Conservation (phyloP, 192 early-diverging fungal genomes). For the Backusella psychrophila region DNA sequence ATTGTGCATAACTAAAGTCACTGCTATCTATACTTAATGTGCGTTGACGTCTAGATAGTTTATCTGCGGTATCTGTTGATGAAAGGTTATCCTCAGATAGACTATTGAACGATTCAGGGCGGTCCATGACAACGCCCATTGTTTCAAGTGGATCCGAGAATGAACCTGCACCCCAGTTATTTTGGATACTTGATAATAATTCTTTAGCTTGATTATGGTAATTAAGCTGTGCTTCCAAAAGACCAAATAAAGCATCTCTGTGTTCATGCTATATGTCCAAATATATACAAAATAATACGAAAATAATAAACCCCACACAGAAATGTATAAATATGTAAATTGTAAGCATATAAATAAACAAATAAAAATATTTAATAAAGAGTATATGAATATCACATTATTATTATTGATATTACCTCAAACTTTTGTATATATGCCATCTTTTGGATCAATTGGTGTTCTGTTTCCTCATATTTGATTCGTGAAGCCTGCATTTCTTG, state of each 20-base stretch:
- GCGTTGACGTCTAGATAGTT: not conserved
- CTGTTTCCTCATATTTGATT: slow-evolving; percentile 92
- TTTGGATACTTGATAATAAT: slow-evolving; percentile 1
- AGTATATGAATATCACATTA: slow-evolving; percentile 16
- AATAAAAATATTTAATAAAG: not conserved
- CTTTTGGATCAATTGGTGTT: slow-evolving; percentile 67
- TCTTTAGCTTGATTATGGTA: slow-evolving; percentile 25
- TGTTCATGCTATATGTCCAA: slow-evolving; percentile 30
- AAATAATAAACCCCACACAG: not conserved
- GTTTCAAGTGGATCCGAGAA: not conserved
- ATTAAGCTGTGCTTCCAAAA: slow-evolving; percentile 36
- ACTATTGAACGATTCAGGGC: not conserved
- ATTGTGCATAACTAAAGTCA: not conserved
- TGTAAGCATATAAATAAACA: not conserved
- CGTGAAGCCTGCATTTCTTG: slow-evolving; percentile 89
- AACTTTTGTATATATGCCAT: slow-evolving; percentile 85
- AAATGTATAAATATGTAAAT: slow-evolving; percentile 1
- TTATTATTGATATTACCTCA: slow-evolving; percentile 56
- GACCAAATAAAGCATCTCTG: slow-evolving; percentile 22
- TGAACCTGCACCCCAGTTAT: not conserved
- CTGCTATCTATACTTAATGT: not conserved
- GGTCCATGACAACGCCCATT: not conserved
- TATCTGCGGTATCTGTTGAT: not conserved
- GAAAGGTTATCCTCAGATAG: not conserved
- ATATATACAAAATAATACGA: slow-evolving; percentile 3